These are phyloP conservation scores for Scutellaria baicalensis DNA, from an alignment of 257 asterid genomes.

Conservation along the genomic window DNA sequence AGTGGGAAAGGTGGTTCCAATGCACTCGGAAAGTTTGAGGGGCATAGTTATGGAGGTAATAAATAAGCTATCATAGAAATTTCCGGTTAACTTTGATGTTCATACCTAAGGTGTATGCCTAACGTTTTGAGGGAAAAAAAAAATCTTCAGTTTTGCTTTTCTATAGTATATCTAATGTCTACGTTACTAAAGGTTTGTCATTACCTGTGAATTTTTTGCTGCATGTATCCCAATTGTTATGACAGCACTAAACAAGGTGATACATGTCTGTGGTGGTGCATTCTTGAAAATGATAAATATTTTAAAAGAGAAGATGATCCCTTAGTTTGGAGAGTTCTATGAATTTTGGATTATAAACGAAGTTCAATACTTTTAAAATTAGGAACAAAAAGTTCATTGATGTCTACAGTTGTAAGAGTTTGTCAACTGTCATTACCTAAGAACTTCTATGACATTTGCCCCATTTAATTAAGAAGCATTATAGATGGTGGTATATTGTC, in stretches of 20 bases:
- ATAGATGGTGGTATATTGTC: not conserved
- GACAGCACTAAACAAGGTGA: too few species aligned
- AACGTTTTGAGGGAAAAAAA: not conserved
- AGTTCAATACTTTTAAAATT: not conserved
- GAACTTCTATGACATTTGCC: not conserved
- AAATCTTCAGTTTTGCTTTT: not conserved
- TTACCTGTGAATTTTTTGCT: too few species aligned
- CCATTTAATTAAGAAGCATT: not conserved
- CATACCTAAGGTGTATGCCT: not conserved
- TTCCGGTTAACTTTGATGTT: not conserved
- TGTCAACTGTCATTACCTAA: not conserved
- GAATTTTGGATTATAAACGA: not conserved
- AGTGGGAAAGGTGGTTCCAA: slow-evolving; percentile 91
- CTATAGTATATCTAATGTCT: not conserved
- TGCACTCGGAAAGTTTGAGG: slow-evolving; percentile 78
- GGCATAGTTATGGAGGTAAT: slow-evolving; percentile 95
- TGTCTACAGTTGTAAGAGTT: not conserved
- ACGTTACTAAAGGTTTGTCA: too few species aligned
- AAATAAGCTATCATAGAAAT: slow-evolving; percentile 1
- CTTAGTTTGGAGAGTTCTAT: too few species aligned
- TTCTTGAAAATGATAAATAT: too few species aligned
- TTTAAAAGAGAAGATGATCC: too few species aligned
- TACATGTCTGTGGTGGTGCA: too few species aligned
- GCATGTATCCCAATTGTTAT: too few species aligned
- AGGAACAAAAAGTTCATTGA: not conserved